A percentile compares a stretch with the other conserved stretches of the same genome.
phyloP scores from a whole-genome alignment of 1,139 yeast species.

The Blastobotrys ciferrii region DNA sequence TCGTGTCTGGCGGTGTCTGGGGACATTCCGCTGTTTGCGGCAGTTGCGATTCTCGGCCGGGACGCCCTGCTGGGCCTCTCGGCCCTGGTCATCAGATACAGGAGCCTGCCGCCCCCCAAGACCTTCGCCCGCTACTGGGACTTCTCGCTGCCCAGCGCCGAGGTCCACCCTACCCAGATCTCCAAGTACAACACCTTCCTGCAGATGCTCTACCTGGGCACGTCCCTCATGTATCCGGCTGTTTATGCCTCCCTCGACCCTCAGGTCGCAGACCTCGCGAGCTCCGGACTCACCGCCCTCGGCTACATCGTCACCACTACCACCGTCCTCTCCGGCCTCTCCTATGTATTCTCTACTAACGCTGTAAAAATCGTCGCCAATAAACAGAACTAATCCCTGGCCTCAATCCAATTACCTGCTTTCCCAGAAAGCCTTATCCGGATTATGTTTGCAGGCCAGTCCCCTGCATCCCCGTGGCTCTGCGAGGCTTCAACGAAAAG shows the following conservation, averaged over 20 bases:
- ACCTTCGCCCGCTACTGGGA: conserved; percentile 73
- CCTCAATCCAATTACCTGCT: not conserved
- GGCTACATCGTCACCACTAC: conserved; percentile 69
- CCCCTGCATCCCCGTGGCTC: too few relatives aligned
- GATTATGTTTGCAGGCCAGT: too few relatives aligned
- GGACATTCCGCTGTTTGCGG: conserved; percentile 59
- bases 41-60: conserved; percentile 75
- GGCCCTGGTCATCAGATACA: conserved; percentile 71
- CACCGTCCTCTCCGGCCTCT: conserved; percentile 74
- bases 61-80: conserved; percentile 75
- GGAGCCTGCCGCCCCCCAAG: conserved; percentile 72
- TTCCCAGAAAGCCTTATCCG: not conserved
- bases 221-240: conserved; percentile 67
- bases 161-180: conserved; percentile 83
- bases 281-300: conserved; percentile 34
- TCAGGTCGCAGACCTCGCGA: conserved; percentile 24
- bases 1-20: conserved; percentile 68
- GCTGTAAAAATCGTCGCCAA: conserved; percentile 54
- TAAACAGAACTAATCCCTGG: conserved; percentile 9
- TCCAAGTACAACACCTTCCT: conserved; percentile 87
- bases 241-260: conserved; percentile 39
- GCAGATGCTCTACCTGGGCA: conserved; percentile 87
- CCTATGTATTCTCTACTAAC: conserved; percentile 65
- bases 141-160: conserved; percentile 76
- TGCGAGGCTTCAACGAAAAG: too few relatives aligned